phyloP scores from a whole-genome alignment of 2,329 filamentous ascomycete species.

The Ophiostoma novo-ulmi region DNA sequence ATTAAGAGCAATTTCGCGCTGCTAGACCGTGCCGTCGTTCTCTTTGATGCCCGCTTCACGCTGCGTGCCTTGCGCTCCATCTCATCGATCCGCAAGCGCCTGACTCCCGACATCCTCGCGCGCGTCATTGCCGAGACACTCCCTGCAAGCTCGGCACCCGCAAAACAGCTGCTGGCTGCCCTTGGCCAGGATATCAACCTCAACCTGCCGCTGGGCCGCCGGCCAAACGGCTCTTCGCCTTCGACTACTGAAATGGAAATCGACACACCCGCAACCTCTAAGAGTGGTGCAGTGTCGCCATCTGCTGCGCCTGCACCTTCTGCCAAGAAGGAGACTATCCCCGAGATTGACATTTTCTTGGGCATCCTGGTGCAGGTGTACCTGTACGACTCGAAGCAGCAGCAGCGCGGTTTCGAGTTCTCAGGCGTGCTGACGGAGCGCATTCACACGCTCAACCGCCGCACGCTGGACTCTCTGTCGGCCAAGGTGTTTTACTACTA shows the following conservation, averaged over 20 bases:
- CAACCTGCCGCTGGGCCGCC: slow-evolving; percentile 56
- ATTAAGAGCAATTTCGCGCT: slow-evolving; percentile 92
- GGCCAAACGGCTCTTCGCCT: slow-evolving; percentile 38
- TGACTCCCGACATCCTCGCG: slow-evolving; percentile 74
- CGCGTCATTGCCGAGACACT: slow-evolving; percentile 80
- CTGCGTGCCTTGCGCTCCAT: slow-evolving; percentile 91
- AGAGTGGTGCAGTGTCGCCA: slow-evolving; percentile 41
- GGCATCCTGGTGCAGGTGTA: slow-evolving; percentile 82
- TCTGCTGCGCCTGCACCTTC: slow-evolving; percentile 21
- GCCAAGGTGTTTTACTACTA: slow-evolving; percentile 99
- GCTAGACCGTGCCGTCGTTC: slow-evolving; percentile 81
- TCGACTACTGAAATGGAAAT: slow-evolving; percentile 64
- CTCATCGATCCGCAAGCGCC: slow-evolving; percentile 87
- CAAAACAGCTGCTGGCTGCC: slow-evolving; percentile 64
- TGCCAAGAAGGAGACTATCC: slow-evolving; percentile 70
- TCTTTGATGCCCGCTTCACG: slow-evolving; percentile 93
- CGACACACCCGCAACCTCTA: slow-evolving; percentile 49
- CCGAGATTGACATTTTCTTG: slow-evolving; percentile 84
- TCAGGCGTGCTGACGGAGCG: slow-evolving; percentile 77
- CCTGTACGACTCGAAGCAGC: slow-evolving; percentile 79
- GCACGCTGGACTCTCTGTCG: slow-evolving; percentile 87
- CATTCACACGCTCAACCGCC: slow-evolving; percentile 83
- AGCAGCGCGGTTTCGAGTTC: slow-evolving; percentile 74
- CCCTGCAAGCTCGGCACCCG: slow-evolving; percentile 50
- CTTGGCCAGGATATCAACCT: slow-evolving; percentile 54